phyloP scores from a whole-genome alignment of 345 rosid genomes.

The Rhodamnia argentea region DNA sequence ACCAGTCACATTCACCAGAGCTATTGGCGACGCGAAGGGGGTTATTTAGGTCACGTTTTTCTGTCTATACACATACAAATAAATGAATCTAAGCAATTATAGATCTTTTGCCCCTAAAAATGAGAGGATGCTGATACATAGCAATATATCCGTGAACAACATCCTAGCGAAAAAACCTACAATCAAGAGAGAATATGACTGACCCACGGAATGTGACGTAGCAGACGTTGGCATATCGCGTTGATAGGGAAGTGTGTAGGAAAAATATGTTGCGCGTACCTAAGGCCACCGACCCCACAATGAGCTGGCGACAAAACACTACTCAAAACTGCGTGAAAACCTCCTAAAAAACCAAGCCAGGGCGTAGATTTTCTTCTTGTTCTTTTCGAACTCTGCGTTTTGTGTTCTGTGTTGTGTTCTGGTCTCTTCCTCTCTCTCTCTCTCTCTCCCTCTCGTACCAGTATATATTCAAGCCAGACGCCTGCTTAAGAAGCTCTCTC shows the following conservation, averaged over 20 bases:
- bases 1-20: not conserved
- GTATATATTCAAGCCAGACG: not conserved
- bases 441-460: not conserved
- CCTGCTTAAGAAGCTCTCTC: not conserved
- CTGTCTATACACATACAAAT: not conserved
- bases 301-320: constrained; percentile 11
- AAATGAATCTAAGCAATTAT: not conserved
- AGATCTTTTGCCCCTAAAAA: too few relatives aligned
- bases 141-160: not conserved
- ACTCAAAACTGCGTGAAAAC: constrained; percentile 14
- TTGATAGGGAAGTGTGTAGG: not conserved
- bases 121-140: too few relatives aligned
- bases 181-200: not conserved
- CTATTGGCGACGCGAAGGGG: not conserved
- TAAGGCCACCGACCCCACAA: not conserved
- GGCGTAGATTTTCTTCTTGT: constrained; percentile 7
- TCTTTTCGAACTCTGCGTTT: constrained; percentile 48
- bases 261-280: not conserved
- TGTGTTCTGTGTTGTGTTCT: constrained; percentile 39
- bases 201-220: not conserved
- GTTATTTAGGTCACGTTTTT: too few relatives aligned
- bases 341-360: constrained; percentile 15
- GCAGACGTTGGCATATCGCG: not conserved
- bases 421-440: not conserved
- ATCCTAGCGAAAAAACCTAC: not conserved